Base-by-base conservation (phyloP, 2,329 filamentous ascomycete species). In the Thelonectria blattea region DNA sequence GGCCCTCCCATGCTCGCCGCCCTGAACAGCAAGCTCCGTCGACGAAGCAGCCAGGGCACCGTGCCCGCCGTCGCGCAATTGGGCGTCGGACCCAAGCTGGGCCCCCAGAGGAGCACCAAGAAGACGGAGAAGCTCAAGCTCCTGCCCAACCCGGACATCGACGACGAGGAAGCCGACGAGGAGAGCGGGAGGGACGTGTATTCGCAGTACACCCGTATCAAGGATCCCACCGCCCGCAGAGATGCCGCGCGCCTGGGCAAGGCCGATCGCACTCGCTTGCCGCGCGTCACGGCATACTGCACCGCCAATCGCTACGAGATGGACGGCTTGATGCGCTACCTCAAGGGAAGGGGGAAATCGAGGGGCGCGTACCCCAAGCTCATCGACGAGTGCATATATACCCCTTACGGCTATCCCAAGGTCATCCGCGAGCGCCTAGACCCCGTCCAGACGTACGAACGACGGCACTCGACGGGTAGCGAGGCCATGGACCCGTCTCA, bases 311-410 rank as follows among this genome's bases (percentile, higher is more conserved):
- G 89, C 53, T 98, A 98, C 77, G 88, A 94, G 68, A 88, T 97
- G 79, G 94, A 98, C 37, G 89, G 89, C 3, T 80, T 98, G 63
- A 91, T 96, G 86, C 89, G 90, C 46, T 99, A 94, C 72, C 79
- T 99, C 63, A 99, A 99, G 75, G 91, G 92, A 30, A 85, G 91
- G 60, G 85, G 86, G 47, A 92, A 91, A 75, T 86, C 86, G 32
- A 86, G 91, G 69, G 91, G 92, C 17, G 88, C 93, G 15, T 91
- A 88, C 61, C 94, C 95, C 1, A 98, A 97, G 76, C 80, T 95
- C 59, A 97, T 97, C 69, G 95, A 99, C 74, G 95, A 99, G 76
- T 99, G 95, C 76, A 92, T 99, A 68, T 99, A 99, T 78, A 92
- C 94, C 11, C 92, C 94, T 0, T 99, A 96, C 76, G 89, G 88